Percentiles rank a stretch among this genome's conserved stretches.
Evolutionary conservation across 192 early-diverging fungal genomes (phyloP).

Genomic region (Coemansia umbellata): DNA sequence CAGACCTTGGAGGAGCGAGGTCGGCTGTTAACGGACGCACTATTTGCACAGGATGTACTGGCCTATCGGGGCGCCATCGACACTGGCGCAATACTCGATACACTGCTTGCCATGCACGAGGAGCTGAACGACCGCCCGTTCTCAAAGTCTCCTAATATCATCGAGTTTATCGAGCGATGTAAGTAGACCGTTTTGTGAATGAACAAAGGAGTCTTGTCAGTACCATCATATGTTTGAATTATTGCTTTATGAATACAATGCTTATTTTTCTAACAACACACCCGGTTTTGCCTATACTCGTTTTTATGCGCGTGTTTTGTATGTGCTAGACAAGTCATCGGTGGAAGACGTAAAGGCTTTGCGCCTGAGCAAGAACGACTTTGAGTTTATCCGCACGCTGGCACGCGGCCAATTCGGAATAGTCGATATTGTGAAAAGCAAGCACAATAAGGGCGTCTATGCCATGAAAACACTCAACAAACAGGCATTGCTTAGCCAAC

Average conservation of each 20-base stretch:
- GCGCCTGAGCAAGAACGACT: constrained; percentile 40
- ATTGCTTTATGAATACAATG: too few species aligned
- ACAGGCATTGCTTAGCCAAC: constrained; percentile 62
- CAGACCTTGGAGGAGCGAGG: constrained; percentile 38
- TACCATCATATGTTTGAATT: too few species aligned
- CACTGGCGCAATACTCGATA: constrained; percentile 40
- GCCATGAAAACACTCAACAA: constrained; percentile 81
- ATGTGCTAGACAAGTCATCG: constrained; percentile 27
- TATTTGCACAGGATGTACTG: constrained; percentile 30
- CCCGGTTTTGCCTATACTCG: background rate
- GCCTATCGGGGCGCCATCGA: constrained; percentile 48
- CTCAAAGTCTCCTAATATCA: constrained; percentile 30
- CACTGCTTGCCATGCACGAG: constrained; percentile 36
- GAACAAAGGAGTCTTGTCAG: too few species aligned
- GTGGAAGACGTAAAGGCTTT: constrained; percentile 28
- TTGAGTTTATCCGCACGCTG: constrained; percentile 44
- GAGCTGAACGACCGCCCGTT: constrained; percentile 42
- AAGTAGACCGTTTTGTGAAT: constrained; percentile 10
- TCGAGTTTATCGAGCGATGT: constrained; percentile 46
- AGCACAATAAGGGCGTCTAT: constrained; percentile 64
- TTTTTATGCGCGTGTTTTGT: background rate
- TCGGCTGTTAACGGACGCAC: constrained; percentile 20
- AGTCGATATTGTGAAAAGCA: constrained; percentile 74
- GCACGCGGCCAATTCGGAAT: constrained; percentile 52
- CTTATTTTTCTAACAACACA: too few species aligned